phyloP scores from a whole-genome alignment of 306 rosid species.

The Cicer pinnatifidum region DNA sequence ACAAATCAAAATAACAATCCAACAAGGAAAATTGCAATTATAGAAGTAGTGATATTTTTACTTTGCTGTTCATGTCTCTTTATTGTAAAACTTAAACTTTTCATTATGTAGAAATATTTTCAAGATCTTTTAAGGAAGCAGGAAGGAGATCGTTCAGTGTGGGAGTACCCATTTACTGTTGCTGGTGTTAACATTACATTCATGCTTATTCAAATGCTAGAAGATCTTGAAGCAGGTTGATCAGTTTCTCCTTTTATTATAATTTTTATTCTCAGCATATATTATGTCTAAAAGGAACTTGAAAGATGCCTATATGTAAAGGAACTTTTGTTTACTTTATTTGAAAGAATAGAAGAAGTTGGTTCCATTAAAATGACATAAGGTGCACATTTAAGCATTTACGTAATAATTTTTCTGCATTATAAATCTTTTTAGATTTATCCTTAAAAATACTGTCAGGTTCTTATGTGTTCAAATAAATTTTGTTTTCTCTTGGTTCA shows the following conservation, averaged over 20 bases:
- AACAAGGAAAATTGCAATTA: no score
- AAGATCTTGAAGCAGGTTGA: slow-evolving; percentile 97
- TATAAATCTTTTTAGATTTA: not conserved
- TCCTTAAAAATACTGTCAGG: not conserved
- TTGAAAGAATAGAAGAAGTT: slow-evolving; percentile 22
- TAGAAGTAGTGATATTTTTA: not conserved
- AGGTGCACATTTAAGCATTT: slow-evolving; percentile 14
- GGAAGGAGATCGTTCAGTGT: slow-evolving; percentile 94
- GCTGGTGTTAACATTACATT: slow-evolving; percentile 99
- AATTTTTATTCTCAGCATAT: slow-evolving; percentile 9
- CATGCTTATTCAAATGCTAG: slow-evolving; percentile 98
- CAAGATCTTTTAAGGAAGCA: slow-evolving; percentile 94
- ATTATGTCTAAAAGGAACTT: slow-evolving; percentile 33
- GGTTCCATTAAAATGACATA: slow-evolving; percentile 21
- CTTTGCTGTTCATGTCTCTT: slow-evolving; percentile 31
- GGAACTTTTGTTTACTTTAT: slow-evolving; percentile 21
- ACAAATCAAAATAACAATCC: no score
- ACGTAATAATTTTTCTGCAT: not conserved
- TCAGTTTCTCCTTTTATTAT: slow-evolving; percentile 38
- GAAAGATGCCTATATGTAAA: slow-evolving; percentile 1
- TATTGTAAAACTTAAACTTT: slow-evolving; percentile 39
- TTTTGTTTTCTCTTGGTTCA: slow-evolving; percentile 14
- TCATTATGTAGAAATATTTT: slow-evolving; percentile 80
- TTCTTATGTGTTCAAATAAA: slow-evolving; percentile 8
- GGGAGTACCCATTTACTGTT: slow-evolving; percentile 99